These are phyloP conservation scores for Claviceps sp. DNA, from an alignment of 2,329 filamentous ascomycete genomes.

Conservation along the genomic window DNA sequence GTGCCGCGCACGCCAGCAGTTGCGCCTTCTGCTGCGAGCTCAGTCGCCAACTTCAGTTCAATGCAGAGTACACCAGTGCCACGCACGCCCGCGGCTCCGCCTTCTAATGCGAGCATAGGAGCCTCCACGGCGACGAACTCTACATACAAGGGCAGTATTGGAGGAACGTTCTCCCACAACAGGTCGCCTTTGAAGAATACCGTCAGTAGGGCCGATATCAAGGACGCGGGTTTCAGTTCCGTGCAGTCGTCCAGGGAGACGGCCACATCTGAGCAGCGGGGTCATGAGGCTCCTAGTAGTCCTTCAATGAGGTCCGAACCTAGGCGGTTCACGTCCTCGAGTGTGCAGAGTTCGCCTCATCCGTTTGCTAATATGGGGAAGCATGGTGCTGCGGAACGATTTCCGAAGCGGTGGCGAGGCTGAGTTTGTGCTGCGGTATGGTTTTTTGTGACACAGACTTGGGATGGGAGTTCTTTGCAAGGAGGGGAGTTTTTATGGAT, in stretches of 20 bases:
- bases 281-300: conserved; percentile 23
- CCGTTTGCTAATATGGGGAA: conserved; percentile 26
- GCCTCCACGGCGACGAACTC: conserved; percentile 13
- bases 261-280: conserved; percentile 42
- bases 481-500: background rate
- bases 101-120: conserved; percentile 9
- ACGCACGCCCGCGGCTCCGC: conserved; percentile 13
- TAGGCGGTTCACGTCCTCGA: conserved; percentile 14
- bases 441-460: background rate
- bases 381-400: conserved; percentile 27
- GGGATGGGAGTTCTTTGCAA: background rate
- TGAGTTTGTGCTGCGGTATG: background rate
- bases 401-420: conserved; percentile 15
- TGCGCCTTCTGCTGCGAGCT: conserved; percentile 11
- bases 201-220: conserved; percentile 45
- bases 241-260: conserved; percentile 49
- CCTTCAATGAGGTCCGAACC: conserved; percentile 24
- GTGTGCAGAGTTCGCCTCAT: conserved; percentile 16
- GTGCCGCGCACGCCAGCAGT: conserved; percentile 11
- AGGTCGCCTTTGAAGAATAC: conserved; percentile 76
- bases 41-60: conserved; percentile 3
- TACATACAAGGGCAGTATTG: conserved; percentile 54
- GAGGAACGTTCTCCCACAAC: conserved; percentile 62
- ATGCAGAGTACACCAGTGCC: background rate
- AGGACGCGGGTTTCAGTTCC: conserved; percentile 25